These are phyloP conservation scores for Ceratocystiopsis minuta DNA, from an alignment of 2,329 filamentous ascomycete genomes.

Conservation along the genomic window DNA sequence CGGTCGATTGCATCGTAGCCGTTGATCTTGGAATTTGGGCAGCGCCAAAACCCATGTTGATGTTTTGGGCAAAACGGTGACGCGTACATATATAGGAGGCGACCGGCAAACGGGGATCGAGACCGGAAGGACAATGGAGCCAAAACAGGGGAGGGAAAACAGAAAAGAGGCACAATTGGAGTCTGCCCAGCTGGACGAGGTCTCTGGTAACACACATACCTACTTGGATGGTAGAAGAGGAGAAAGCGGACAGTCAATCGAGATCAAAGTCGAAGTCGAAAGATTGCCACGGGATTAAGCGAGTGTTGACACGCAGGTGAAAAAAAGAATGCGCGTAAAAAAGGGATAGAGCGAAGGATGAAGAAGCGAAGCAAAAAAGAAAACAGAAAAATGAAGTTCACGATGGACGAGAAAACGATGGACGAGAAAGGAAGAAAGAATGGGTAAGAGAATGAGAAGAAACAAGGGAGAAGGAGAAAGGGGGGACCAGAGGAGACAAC, in stretches of 20 bases:
- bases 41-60: too few relatives aligned
- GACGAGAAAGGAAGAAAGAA: slow-evolving; percentile 6
- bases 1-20: too few relatives aligned
- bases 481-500: slow-evolving; percentile 1
- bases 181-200: too few relatives aligned
- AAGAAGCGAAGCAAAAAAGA: slow-evolving; percentile 1
- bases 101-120: too few relatives aligned
- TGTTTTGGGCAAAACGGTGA: too few relatives aligned
- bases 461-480: slow-evolving; percentile 1
- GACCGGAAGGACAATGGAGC: too few relatives aligned
- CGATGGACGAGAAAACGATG: slow-evolving; percentile 9
- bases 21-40: too few relatives aligned
- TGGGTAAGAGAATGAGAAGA: neutral
- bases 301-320: slow-evolving; percentile 7
- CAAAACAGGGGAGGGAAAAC: too few relatives aligned
- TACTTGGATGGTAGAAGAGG: too few relatives aligned
- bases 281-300: neutral
- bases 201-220: too few relatives aligned
- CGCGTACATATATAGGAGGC: too few relatives aligned
- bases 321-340: slow-evolving; percentile 4
- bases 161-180: too few relatives aligned
- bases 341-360: neutral
- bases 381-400: slow-evolving; percentile 3
- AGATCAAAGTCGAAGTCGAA: neutral
- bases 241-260: neutral